phyloP scores from a whole-genome alignment of 176 grass and related monocot species.

The Rhynchospora breviuscula region DNA sequence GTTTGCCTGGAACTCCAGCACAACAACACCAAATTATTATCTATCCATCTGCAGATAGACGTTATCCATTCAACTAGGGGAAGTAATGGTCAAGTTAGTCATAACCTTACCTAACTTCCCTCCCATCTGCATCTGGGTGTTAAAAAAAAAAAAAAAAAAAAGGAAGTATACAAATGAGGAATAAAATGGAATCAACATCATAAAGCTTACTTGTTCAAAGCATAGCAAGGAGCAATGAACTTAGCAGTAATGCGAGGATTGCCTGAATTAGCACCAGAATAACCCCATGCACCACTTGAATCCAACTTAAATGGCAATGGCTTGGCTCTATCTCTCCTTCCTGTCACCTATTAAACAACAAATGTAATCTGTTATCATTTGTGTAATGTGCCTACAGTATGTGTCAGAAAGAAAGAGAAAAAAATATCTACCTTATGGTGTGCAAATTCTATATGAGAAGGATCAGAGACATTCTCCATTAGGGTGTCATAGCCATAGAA shows the following conservation, averaged over 20 bases:
- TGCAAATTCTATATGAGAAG: constrained; percentile 94
- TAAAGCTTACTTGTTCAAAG: constrained; percentile 76
- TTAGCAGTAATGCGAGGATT: constrained; percentile 78
- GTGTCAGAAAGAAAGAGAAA: not conserved
- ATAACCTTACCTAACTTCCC: not conserved
- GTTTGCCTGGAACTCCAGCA: not conserved
- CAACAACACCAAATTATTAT: not conserved
- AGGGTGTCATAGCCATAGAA: constrained; percentile 93
- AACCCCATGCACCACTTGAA: constrained; percentile 89
- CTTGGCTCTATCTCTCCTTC: constrained; percentile 84
- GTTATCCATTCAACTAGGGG: not conserved
- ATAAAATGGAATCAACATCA: not conserved
- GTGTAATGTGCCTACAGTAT: not conserved
- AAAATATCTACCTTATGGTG: constrained; percentile 70
- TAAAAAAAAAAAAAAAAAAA: not conserved
- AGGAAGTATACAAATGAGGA: not conserved
- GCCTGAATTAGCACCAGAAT: constrained; percentile 71
- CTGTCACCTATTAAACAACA: constrained; percentile 63
- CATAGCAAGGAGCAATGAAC: constrained; percentile 89
- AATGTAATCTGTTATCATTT: not conserved
- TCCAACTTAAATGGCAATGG: constrained; percentile 95
- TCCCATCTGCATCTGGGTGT: not conserved
- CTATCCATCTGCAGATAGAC: not conserved
- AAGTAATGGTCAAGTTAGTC: not conserved
- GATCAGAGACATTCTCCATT: constrained; percentile 99